These are phyloP conservation scores for Dothideomycetes sp. DNA, from an alignment of 2,329 filamentous ascomycete species.

Conservation along the genomic window DNA sequence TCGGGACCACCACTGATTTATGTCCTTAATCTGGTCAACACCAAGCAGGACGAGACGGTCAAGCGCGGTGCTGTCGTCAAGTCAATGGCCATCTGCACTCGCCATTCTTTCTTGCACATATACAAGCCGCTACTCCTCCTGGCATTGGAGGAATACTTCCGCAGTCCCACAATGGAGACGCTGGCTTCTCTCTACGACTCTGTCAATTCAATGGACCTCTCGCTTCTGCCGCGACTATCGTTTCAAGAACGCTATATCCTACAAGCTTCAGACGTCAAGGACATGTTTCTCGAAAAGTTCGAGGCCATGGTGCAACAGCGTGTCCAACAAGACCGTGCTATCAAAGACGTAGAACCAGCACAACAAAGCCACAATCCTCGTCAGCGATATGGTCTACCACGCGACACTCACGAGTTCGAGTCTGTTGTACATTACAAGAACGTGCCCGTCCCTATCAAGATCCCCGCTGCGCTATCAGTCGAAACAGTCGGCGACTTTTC, in stretches of 20 bases:
- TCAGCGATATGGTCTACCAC: slow-evolving; percentile 61
- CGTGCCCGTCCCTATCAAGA: slow-evolving; percentile 92
- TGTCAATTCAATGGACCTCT: slow-evolving; percentile 94
- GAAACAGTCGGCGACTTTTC: slow-evolving; percentile 98
- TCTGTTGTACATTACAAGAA: slow-evolving; percentile 92
- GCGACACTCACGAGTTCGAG: slow-evolving; percentile 97
- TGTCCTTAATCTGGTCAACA: slow-evolving; percentile 94
- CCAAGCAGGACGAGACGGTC: slow-evolving; percentile 86
- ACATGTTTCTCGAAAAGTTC: slow-evolving; percentile 96
- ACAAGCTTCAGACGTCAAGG: slow-evolving; percentile 85
- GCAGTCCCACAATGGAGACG: slow-evolving; percentile 78
- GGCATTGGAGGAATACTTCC: slow-evolving; percentile 94
- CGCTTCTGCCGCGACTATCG: slow-evolving; percentile 78
- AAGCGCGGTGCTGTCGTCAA: slow-evolving; percentile 94
- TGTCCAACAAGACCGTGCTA: slow-evolving; percentile 53
- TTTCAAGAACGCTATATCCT: slow-evolving; percentile 76
- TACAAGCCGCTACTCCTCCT: slow-evolving; percentile 94
- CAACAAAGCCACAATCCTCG: slow-evolving; percentile 17
- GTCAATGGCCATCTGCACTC: slow-evolving; percentile 96
- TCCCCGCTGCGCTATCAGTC: slow-evolving; percentile 84
- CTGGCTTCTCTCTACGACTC: slow-evolving; percentile 81
- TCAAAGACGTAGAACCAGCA: slow-evolving; percentile 15
- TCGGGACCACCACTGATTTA: slow-evolving; percentile 92
- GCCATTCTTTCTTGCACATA: slow-evolving; percentile 95
- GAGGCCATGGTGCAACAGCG: slow-evolving; percentile 85